phyloP scores from a whole-genome alignment of 345 rosid genomes.

The Murraya paniculata region DNA sequence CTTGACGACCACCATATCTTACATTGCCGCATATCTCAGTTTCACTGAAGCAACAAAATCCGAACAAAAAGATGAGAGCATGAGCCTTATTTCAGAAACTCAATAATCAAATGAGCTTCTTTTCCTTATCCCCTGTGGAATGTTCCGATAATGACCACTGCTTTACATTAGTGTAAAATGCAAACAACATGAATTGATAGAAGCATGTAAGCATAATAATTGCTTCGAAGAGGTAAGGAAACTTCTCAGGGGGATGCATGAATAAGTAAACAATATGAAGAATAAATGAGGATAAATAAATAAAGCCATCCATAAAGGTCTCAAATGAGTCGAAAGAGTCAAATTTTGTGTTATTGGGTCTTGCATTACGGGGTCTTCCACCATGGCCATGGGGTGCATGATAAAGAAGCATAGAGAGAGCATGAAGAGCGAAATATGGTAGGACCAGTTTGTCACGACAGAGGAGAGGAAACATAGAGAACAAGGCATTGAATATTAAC shows the following conservation, averaged over 20 bases:
- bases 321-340: slow-evolving; percentile 21
- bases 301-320: slow-evolving; percentile 22
- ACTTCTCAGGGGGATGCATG: slow-evolving; percentile 49
- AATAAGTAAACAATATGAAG: slow-evolving; percentile 69
- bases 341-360: slow-evolving; percentile 15
- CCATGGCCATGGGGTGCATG: slow-evolving; percentile 37
- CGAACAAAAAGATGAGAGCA: not conserved
- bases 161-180: slow-evolving; percentile 47
- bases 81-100: slow-evolving; percentile 1
- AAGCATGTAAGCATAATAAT: slow-evolving; percentile 70
- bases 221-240: slow-evolving; percentile 74
- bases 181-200: slow-evolving; percentile 43
- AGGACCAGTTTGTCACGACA: slow-evolving; percentile 68
- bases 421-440: slow-evolving; percentile 53
- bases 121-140: slow-evolving; percentile 1
- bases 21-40: not conserved
- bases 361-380: slow-evolving; percentile 21
- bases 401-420: slow-evolving; percentile 51
- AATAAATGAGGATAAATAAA: slow-evolving; percentile 44
- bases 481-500: slow-evolving; percentile 61
- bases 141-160: slow-evolving; percentile 54
- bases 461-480: slow-evolving; percentile 95
- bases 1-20: not conserved
- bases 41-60: not conserved
- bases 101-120: slow-evolving; percentile 23